Evolutionary conservation across 768 basidiomycete genomes (phyloP), one percentile per base, ranked within the genome.

Genomic region (Rickenella mellea): DNA sequence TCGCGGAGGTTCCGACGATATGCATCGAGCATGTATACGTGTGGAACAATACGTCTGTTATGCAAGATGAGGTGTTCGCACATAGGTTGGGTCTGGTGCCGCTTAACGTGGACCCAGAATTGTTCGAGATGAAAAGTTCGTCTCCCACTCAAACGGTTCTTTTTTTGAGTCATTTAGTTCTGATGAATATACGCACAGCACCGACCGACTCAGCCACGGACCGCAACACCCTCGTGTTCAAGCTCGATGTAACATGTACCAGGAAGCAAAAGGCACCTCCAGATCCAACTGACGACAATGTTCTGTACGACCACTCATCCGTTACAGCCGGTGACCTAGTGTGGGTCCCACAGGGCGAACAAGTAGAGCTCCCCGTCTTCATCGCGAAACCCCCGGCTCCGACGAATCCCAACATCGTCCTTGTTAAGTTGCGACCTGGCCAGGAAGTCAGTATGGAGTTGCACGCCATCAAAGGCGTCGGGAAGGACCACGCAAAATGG

Each of bases 401-500:
- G 9, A 36, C 29, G 41, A 48, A n/a, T 36, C 46, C n/a, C 45
- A 77, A 96, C 54, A 92, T 96, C 44, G 82, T 98, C 22, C 67
- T 99, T 21, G 84, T 83, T 2, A 98, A 98, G 59, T 65, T 98
- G 40, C 70, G 93, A 33, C 94, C 94, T 0, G 94, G 93, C 5
- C 96, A 99, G 61, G 70, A 73, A 39, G 67, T 99, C 29, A 73
- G 87, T 30, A 75, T 88, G 65, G 84, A 91, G 53, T 54, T 93
- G 43, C 92, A 98, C 54, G 93, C 91, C 17, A 68, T 92, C 47
- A 98, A 98, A 54, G 87, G 90, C 11, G 77, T 88, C 12, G 92
- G 92, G 12, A 87, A 87, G 54, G 90, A 93, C 47, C 94, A 99
- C 53, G 92, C 96, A 35, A 99, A 99, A 58, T 99, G 88, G 59